Percentiles rank a stretch among this genome's conserved stretches.
Evolutionary conservation across 441 rosid species (phyloP).

Genomic region (Erodium chrysanthum): DNA sequence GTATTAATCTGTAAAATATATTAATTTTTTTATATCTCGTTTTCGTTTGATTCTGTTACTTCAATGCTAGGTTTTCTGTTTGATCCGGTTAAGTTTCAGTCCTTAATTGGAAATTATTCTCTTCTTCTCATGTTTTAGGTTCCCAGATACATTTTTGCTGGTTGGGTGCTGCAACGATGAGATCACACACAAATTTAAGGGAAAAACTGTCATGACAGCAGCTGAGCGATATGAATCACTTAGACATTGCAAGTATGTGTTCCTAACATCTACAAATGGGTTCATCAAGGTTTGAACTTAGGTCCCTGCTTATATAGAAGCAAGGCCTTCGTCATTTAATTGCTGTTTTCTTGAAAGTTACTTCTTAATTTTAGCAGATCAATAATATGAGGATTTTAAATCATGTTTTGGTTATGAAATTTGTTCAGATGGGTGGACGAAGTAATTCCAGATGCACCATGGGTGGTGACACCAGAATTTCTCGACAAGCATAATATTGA

Average conservation of each 20-base stretch:
- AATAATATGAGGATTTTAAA: neutral
- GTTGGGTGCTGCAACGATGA: constrained; percentile 88
- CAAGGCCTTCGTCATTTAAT: too few relatives aligned
- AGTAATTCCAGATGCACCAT: constrained; percentile 86
- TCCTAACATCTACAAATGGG: neutral
- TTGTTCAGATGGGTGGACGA: constrained; percentile 76
- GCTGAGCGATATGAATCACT: constrained; percentile 76
- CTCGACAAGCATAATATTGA: constrained; percentile 71
- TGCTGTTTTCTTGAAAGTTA: neutral
- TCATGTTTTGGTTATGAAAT: neutral
- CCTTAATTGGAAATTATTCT: neutral
- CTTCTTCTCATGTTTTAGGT: constrained; percentile 28
- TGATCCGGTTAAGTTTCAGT: neutral
- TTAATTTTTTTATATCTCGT: too few relatives aligned
- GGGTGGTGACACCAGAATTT: constrained; percentile 69
- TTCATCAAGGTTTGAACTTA: too few relatives aligned
- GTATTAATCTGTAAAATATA: too few relatives aligned
- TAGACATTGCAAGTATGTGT: constrained; percentile 71
- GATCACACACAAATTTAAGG: constrained; percentile 59
- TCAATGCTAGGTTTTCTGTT: too few relatives aligned
- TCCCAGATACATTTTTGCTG: constrained; percentile 62
- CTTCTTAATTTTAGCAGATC: neutral
- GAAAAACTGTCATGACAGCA: constrained; percentile 81
- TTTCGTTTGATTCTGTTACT: too few relatives aligned
- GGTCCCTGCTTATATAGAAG: too few relatives aligned